A percentile compares a stretch with the other conserved stretches of the same genome.
Evolutionary conservation across 768 basidiomycete genomes (phyloP).

Genomic region (Obba rivulosa): DNA sequence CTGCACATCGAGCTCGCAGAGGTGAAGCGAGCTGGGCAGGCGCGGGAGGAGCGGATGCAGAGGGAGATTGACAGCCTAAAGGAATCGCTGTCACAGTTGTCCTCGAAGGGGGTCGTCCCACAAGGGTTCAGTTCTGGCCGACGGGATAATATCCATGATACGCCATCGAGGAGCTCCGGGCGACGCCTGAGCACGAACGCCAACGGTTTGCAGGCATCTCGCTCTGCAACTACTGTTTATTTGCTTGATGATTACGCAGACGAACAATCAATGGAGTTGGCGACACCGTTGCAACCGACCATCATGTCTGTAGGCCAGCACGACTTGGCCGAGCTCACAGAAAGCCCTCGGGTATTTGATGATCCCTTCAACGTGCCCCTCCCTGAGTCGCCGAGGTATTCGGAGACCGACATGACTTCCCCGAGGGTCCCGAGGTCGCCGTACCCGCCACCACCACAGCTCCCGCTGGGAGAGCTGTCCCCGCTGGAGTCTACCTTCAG

Average conservation of each 20-base stretch:
- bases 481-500: neutral
- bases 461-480: conserved; percentile 3
- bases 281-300: conserved; percentile 14
- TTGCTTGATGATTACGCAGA: conserved; percentile 1
- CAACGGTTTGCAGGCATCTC: neutral
- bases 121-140: neutral
- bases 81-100: too few relatives aligned
- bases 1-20: neutral
- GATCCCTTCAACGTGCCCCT: conserved; percentile 1
- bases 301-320: conserved; percentile 13
- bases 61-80: neutral
- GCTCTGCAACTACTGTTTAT: neutral
- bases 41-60: conserved; percentile 1
- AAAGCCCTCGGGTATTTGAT: neutral
- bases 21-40: neutral
- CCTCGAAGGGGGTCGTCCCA: too few relatives aligned
- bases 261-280: conserved; percentile 18
- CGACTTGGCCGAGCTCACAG: neutral
- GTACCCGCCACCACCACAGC: neutral
- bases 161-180: neutral
- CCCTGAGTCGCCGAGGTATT: conserved; percentile 3
- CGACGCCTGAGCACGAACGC: neutral
- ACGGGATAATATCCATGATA: neutral
- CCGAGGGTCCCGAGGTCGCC: neutral
- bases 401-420: neutral